Percentiles rank a stretch among this genome's conserved stretches.
phyloP scores from a whole-genome alignment of 108 stramenopile species.

The Stephanodiscus minutulus region DNA sequence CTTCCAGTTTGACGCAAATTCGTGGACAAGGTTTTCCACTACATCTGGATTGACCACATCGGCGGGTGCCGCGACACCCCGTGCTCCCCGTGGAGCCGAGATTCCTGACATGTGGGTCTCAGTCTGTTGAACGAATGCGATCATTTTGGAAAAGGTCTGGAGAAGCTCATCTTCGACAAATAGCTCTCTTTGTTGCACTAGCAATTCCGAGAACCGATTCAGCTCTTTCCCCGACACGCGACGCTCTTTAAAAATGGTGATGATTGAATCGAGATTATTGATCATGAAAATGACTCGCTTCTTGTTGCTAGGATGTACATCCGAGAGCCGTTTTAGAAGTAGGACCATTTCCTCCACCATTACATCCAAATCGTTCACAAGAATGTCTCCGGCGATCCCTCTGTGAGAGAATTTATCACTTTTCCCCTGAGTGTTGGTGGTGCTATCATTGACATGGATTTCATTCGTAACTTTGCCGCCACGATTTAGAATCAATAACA shows the following conservation, averaged over 20 bases:
- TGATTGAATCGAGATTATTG: constrained; percentile 95
- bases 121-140: constrained; percentile 96
- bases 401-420: constrained; percentile 35
- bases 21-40: constrained; percentile 89
- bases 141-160: constrained; percentile 90
- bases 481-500: constrained; percentile 86
- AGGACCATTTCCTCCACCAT: constrained; percentile 76
- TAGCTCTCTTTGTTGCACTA: constrained; percentile 88
- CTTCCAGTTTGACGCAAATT: constrained; percentile 95
- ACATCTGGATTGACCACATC: constrained; percentile 79
- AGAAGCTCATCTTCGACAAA: constrained; percentile 97
- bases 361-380: constrained; percentile 77
- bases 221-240: constrained; percentile 91
- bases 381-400: constrained; percentile 82
- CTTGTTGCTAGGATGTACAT: constrained; percentile 80
- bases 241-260: constrained; percentile 93
- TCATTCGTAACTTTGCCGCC: constrained; percentile 49
- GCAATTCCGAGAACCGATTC: constrained; percentile 86
- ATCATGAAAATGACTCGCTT: constrained; percentile 94
- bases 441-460: constrained; percentile 2
- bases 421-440: background rate
- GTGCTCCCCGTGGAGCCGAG: constrained; percentile 46
- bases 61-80: constrained; percentile 49
- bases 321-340: constrained; percentile 82
- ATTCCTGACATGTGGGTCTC: constrained; percentile 75